Percentiles rank a stretch among this genome's conserved stretches.
phyloP scores from a whole-genome alignment of 169 alveolate species.

The Plasmodium cynomolgi region DNA sequence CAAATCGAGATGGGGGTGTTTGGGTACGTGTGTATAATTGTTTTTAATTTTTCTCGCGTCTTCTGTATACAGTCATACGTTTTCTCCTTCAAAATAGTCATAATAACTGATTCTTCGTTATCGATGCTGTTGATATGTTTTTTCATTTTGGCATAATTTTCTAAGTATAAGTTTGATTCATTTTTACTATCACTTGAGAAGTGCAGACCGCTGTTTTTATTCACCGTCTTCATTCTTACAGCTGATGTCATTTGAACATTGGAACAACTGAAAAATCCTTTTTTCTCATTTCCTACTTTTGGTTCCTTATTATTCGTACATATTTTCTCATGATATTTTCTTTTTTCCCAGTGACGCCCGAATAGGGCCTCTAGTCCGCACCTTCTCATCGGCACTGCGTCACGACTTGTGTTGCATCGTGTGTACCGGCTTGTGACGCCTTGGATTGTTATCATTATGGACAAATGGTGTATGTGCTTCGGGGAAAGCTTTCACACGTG shows the following conservation, averaged over 20 bases:
- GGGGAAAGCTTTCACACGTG: background rate
- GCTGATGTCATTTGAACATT: background rate
- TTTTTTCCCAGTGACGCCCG: background rate
- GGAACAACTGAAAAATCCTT: background rate
- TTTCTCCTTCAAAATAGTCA: conserved; percentile 67
- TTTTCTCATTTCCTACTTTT: conserved; percentile 23
- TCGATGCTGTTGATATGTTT: conserved; percentile 63
- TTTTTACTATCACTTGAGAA: conserved; percentile 26
- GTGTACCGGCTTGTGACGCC: background rate
- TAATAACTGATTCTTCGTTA: conserved; percentile 66
- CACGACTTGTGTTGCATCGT: background rate
- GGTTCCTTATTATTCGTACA: background rate
- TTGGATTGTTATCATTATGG: conserved; percentile 7
- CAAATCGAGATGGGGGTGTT: conserved; percentile 75
- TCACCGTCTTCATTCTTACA: background rate
- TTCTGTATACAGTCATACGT: conserved; percentile 72
- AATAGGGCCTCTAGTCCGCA: background rate
- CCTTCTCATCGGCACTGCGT: background rate
- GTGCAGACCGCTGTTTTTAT: background rate
- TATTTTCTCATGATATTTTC: background rate
- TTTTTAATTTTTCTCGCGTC: conserved; percentile 69
- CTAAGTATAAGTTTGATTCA: conserved; percentile 50
- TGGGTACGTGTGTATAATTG: conserved; percentile 59
- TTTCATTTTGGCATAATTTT: conserved; percentile 52
- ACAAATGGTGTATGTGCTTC: background rate